A percentile compares a stretch with the other conserved stretches of the same genome.
Conservation (phyloP, 768 basidiomycete genomes). For the Porphyrellus cyaneotinctus region DNA sequence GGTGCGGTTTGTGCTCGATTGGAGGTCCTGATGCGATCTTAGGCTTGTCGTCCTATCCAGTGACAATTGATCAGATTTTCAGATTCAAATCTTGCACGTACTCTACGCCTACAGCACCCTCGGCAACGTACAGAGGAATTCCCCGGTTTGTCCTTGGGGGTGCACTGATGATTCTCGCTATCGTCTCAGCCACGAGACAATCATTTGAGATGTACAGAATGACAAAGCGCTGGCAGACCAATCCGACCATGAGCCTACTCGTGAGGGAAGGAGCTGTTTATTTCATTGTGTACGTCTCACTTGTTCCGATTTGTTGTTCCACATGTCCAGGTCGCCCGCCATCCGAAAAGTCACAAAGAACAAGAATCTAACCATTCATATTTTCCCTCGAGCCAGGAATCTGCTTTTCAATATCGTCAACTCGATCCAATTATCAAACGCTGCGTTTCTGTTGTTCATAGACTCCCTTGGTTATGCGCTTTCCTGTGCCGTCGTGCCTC, state of each 20-base stretch:
- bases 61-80: neutral
- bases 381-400: neutral
- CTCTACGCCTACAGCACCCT: neutral
- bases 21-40: no score
- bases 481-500: constrained; percentile 5
- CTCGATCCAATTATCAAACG: neutral
- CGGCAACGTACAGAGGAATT: constrained; percentile 3
- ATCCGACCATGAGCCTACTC: constrained; percentile 3
- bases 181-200: neutral
- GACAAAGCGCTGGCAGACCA: constrained; percentile 7
- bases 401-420: constrained; percentile 3
- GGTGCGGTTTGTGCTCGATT: neutral
- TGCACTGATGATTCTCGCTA: constrained; percentile 3
- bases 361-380: neutral
- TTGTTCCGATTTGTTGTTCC: neutral
- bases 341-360: neutral
- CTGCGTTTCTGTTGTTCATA: neutral
- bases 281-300: constrained; percentile 11
- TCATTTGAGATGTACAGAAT: constrained; percentile 1
- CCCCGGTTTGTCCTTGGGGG: constrained; percentile 3
- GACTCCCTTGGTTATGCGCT: neutral
- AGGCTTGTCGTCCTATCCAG: neutral
- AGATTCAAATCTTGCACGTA: neutral
- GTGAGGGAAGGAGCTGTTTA: constrained; percentile 11
- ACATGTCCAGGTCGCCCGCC: no score